A percentile compares a stretch with the other conserved stretches of the same genome.
Conservation (phyloP, 176 grass and related monocot genomes). For the Calamus simplicifolius region DNA sequence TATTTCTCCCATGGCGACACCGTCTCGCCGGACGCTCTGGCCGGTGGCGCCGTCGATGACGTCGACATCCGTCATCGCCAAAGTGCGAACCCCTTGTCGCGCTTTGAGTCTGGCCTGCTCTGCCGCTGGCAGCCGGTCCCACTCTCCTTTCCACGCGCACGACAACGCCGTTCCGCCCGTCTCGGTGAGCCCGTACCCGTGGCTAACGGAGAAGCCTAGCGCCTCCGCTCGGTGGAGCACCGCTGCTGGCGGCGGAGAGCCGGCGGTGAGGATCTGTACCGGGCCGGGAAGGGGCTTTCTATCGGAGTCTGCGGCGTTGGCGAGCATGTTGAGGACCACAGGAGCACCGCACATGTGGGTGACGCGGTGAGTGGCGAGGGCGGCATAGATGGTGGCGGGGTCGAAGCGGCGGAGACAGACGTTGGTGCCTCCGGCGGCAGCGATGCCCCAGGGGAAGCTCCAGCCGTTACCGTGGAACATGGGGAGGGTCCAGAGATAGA, state of each 20-base stretch:
- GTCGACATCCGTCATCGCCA: constrained; percentile 32
- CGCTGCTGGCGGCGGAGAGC: constrained; percentile 47
- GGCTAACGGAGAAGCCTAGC: constrained; percentile 58
- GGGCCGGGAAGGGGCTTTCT: no score
- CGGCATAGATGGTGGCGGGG: no score
- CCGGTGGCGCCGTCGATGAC: constrained; percentile 43
- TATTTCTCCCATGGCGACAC: constrained; percentile 53
- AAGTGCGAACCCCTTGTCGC: constrained; percentile 60
- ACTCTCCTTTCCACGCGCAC: constrained; percentile 68
- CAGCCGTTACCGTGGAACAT: no score
- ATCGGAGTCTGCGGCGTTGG: no score
- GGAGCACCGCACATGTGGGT: no score
- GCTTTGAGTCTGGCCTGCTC: constrained; percentile 65
- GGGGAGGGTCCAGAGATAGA: no score
- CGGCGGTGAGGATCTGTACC: no score
- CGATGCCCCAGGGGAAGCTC: no score
- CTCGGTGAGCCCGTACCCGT: constrained; percentile 80
- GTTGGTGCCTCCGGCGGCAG: no score
- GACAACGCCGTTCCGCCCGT: constrained; percentile 42
- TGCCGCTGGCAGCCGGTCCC: constrained; percentile 52
- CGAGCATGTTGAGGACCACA: no score
- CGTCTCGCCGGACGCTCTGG: constrained; percentile 42
- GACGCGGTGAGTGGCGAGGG: no score
- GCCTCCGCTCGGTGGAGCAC: constrained; percentile 55
- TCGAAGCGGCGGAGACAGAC: no score